A percentile compares a stretch with the other conserved stretches of the same genome.
Conservation (phyloP, 352 stramenopile species). For the Phytophthora sansomeana region DNA sequence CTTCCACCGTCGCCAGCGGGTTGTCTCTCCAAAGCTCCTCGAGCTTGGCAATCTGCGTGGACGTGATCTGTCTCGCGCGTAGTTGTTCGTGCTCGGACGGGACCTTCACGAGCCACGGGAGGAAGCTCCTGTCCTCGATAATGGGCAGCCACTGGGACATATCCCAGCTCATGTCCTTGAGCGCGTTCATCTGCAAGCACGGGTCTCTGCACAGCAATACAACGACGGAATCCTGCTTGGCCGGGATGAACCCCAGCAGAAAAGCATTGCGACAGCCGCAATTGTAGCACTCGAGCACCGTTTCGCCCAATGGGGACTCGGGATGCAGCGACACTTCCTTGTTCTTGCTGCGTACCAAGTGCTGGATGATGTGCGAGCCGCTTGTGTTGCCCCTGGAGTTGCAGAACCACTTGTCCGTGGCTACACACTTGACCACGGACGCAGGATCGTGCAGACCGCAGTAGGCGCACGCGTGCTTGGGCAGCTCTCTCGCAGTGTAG, state of each 20-base stretch:
- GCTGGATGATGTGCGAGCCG: conserved; percentile 98
- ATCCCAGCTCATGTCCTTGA: conserved; percentile 99
- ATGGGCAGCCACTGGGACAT: conserved; percentile 98
- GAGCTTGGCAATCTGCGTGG: conserved; percentile 89
- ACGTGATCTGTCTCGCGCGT: conserved; percentile 94
- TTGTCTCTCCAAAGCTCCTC: conserved; percentile 97
- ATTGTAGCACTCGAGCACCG: conserved; percentile 99
- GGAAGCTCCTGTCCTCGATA: conserved; percentile 97
- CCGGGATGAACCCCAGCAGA: conserved; percentile 98
- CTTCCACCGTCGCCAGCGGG: conserved; percentile 95
- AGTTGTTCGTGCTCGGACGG: conserved; percentile 93
- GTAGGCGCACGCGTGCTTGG: conserved; percentile 95
- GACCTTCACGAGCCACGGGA: conserved; percentile 98
- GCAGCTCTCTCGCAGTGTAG: conserved; percentile 80
- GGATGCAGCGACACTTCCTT: conserved; percentile 93
- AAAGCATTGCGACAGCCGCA: conserved; percentile 99
- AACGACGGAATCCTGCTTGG: conserved; percentile 96
- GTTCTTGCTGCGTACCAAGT: conserved; percentile 96
- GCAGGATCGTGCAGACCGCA: conserved; percentile 97
- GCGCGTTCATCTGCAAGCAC: conserved; percentile 96
- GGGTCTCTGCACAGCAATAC: conserved; percentile 97
- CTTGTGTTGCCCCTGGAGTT: conserved; percentile 95
- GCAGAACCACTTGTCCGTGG: conserved; percentile 98
- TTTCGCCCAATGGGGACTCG: conserved; percentile 97
- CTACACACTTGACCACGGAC: conserved; percentile 97